Percentiles rank a stretch among this genome's conserved stretches.
Conservation (phyloP, 2,329 filamentous ascomycete species). For the Chrysosporium queenslandicum region DNA sequence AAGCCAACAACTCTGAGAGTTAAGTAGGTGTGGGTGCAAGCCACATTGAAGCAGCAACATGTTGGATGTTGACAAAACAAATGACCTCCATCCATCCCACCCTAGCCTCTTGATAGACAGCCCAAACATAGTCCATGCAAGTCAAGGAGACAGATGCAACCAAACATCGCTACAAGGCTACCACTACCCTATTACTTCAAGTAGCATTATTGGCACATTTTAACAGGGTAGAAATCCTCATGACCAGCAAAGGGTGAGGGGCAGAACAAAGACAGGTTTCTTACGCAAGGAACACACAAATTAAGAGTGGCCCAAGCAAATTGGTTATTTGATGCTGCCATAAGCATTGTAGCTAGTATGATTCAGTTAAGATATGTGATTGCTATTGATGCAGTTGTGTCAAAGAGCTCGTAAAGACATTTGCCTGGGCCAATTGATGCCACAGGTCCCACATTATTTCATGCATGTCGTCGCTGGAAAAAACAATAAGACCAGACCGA, state of each 20-base stretch:
- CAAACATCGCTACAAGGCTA: background rate
- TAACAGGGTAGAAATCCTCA: too few relatives aligned
- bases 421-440: constrained; percentile 1
- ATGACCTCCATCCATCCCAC: background rate
- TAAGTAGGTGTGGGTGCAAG: too few relatives aligned
- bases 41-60: background rate
- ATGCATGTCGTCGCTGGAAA: constrained; percentile 9
- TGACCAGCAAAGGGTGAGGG: too few relatives aligned
- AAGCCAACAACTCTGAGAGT: too few relatives aligned
- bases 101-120: background rate
- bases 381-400: constrained; percentile 7
- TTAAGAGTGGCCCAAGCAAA: too few relatives aligned
- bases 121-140: background rate
- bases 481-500: constrained; percentile 4
- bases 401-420: constrained; percentile 5
- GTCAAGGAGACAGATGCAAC: background rate
- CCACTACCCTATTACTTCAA: background rate
- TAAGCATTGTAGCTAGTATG: background rate
- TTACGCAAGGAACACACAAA: background rate
- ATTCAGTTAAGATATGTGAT: background rate
- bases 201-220: background rate
- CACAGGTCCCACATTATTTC: constrained; percentile 8
- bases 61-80: background rate
- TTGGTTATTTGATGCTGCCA: too few relatives aligned
- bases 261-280: background rate